These are phyloP conservation scores for Eucalyptus erythrocorys DNA, from an alignment of 345 rosid species.

Conservation along the genomic window DNA sequence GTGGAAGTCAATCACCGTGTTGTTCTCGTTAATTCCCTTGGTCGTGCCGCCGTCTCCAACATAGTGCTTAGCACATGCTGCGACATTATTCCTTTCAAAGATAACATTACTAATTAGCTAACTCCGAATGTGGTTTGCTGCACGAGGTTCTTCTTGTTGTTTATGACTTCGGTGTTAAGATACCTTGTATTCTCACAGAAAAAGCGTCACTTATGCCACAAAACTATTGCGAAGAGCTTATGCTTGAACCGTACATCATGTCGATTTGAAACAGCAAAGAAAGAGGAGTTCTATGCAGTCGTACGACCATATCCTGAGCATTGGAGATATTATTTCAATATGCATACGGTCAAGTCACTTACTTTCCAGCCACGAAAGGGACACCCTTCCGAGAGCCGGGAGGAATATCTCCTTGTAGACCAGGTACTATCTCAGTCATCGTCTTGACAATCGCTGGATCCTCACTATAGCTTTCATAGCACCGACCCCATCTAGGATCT, in stretches of 20 bases:
- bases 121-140: neutral
- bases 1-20: conserved; percentile 22
- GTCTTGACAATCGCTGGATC: conserved; percentile 32
- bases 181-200: neutral
- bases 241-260: neutral
- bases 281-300: neutral
- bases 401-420: conserved; percentile 62
- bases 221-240: neutral
- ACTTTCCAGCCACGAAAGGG: conserved; percentile 57
- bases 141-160: neutral
- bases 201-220: neutral
- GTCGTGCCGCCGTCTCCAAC: conserved; percentile 81
- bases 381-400: conserved; percentile 17
- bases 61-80: conserved; percentile 74
- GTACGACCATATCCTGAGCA: neutral
- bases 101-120: neutral
- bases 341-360: neutral
- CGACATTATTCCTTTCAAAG: conserved; percentile 38
- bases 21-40: conserved; percentile 51
- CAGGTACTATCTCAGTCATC: conserved; percentile 54
- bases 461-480: conserved; percentile 71
- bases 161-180: neutral
- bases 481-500: conserved; percentile 63
- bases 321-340: neutral
- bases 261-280: neutral